Percentiles rank a stretch among this genome's conserved stretches.
phyloP scores from a whole-genome alignment of 108 stramenopile species.

The Schizochytrium sp. region DNA sequence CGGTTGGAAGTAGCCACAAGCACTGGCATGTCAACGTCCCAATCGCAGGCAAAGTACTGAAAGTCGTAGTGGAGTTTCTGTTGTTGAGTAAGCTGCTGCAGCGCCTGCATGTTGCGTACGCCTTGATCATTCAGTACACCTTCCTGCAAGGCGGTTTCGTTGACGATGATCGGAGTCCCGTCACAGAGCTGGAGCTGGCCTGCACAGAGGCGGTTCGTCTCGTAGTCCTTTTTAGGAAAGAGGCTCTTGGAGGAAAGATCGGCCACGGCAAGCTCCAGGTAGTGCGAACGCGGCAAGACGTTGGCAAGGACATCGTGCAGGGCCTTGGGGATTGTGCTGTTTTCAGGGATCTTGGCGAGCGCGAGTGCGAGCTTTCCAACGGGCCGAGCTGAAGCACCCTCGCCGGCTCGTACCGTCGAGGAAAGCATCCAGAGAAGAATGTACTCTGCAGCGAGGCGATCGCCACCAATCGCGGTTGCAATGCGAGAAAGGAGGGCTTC shows the following conservation, averaged over 20 bases:
- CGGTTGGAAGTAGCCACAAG: not conserved
- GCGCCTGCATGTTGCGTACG: not conserved
- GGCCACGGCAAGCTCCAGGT: not conserved
- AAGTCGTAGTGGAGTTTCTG: not conserved
- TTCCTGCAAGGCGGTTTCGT: not conserved
- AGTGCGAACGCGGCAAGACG: not conserved
- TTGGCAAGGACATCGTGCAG: not conserved
- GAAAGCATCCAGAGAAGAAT: not conserved
- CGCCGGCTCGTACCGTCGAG: not conserved
- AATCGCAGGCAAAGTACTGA: not conserved
- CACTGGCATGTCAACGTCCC: not conserved
- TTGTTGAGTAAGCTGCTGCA: not conserved
- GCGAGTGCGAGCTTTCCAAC: not conserved
- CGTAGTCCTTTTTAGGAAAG: constrained; percentile 13
- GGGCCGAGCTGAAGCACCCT: not conserved
- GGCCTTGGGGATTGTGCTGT: not conserved
- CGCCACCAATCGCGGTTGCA: not conserved
- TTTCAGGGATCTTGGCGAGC: not conserved
- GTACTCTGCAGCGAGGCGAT: not conserved
- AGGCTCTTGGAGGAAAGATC: not conserved
- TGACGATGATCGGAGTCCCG: not conserved
- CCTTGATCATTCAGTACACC: not conserved
- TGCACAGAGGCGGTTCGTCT: not conserved
- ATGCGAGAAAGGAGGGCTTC: not conserved
- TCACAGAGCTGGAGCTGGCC: not conserved